Evolutionary conservation across 176 grass and related monocot genomes (phyloP).

Genomic region (Cocos nucifera): DNA sequence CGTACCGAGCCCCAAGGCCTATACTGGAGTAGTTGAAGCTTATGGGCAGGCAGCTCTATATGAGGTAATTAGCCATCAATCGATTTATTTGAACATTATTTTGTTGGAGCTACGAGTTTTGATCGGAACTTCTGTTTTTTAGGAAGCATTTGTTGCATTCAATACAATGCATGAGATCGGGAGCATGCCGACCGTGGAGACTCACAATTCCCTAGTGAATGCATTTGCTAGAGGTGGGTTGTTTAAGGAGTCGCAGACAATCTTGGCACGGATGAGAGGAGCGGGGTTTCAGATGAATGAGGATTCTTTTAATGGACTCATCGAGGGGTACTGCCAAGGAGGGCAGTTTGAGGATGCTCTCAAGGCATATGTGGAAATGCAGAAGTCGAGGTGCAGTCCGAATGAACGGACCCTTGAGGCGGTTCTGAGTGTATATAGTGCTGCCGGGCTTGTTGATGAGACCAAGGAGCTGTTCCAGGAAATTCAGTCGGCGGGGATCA

Average conservation of each 20-base stretch:
- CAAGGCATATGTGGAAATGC: constrained; percentile 87
- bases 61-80: constrained; percentile 40
- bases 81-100: not conserved
- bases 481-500: constrained; percentile 33
- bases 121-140: constrained; percentile 11
- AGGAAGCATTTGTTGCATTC: constrained; percentile 93
- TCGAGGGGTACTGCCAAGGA: constrained; percentile 80
- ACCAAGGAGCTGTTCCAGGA: constrained; percentile 96
- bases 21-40: constrained; percentile 84
- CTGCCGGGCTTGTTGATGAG: constrained; percentile 72
- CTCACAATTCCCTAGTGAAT: constrained; percentile 67
- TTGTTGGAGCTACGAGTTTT: not conserved
- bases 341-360: constrained; percentile 63
- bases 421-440: constrained; percentile 77
- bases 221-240: constrained; percentile 76
- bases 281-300: constrained; percentile 71
- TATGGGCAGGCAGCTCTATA: constrained; percentile 72
- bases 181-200: constrained; percentile 63
- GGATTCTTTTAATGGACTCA: constrained; percentile 69
- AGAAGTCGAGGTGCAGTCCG: constrained; percentile 75
- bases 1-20: constrained; percentile 75
- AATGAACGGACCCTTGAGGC: constrained; percentile 78
- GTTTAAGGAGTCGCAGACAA: constrained; percentile 58
- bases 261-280: constrained; percentile 67
- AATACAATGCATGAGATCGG: constrained; percentile 91